phyloP scores from a whole-genome alignment of 2,329 filamentous ascomycete species.

The Graphiopsis chlorocephala region DNA sequence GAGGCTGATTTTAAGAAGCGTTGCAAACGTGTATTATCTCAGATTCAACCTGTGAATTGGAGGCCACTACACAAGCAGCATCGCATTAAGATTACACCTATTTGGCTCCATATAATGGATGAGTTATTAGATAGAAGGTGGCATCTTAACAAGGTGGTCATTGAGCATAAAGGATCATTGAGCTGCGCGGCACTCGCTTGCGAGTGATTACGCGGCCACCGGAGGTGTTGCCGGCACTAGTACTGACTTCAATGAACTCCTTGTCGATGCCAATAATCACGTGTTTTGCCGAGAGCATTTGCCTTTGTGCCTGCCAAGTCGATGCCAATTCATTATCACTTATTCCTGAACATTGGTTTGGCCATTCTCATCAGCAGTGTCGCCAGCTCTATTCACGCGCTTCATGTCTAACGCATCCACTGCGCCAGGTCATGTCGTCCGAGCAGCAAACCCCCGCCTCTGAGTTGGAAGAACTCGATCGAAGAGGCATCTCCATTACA shows the following conservation, averaged over 20 bases:
- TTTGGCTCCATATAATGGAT: too few species aligned
- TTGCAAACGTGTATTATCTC: too few species aligned
- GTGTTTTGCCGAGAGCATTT: slow-evolving; percentile 1
- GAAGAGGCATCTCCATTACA: slow-evolving; percentile 4
- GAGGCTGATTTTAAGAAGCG: too few species aligned
- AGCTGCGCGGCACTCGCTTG: too few species aligned
- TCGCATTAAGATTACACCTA: too few species aligned
- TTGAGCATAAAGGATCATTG: too few species aligned
- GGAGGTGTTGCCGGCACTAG: too few species aligned
- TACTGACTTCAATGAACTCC: slow-evolving; percentile 4
- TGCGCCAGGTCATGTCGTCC: slow-evolving; percentile 3
- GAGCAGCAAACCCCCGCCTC: slow-evolving; percentile 4
- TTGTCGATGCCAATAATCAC: slow-evolving; percentile 1
- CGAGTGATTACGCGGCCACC: too few species aligned
- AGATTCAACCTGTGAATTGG: too few species aligned
- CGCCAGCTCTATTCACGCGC: background rate
- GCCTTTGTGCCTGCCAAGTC: slow-evolving; percentile 3
- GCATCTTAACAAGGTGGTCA: too few species aligned
- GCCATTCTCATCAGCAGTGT: slow-evolving; percentile 3
- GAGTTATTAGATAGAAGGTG: too few species aligned
- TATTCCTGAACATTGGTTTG: background rate
- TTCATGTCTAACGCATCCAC: slow-evolving; percentile 2
- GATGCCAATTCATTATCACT: background rate
- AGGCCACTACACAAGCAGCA: too few species aligned
- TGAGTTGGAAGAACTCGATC: slow-evolving; percentile 6